These are phyloP conservation scores for Pseudomonodictys pantanalensis DNA, from an alignment of 495 filamentous ascomycete genomes.

Conservation along the genomic window DNA sequence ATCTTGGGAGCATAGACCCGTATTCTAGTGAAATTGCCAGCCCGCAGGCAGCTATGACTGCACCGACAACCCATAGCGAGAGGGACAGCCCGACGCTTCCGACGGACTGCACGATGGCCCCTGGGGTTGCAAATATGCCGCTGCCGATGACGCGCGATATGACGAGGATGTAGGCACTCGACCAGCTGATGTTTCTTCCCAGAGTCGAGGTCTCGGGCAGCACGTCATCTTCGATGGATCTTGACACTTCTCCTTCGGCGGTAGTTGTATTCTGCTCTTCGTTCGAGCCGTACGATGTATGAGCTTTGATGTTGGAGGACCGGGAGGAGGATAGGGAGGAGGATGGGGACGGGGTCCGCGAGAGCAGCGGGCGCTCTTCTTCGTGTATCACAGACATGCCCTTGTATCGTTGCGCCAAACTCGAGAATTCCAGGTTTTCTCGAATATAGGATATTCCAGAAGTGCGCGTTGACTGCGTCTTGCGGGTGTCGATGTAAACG, in stretches of 20 bases:
- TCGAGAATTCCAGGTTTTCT: no score
- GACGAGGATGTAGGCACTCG: constrained; percentile 69
- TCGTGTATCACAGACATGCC: not conserved
- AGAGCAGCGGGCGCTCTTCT: constrained; percentile 18
- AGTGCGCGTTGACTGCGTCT: not conserved
- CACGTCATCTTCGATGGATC: constrained; percentile 55
- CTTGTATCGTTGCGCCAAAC: not conserved
- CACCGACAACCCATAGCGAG: constrained; percentile 62
- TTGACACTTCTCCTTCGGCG: constrained; percentile 13
- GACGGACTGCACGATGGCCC: constrained; percentile 61
- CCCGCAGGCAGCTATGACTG: constrained; percentile 58
- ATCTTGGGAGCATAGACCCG: constrained; percentile 69
- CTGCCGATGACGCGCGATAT: constrained; percentile 73
- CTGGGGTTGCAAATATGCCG: constrained; percentile 74
- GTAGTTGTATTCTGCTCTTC: constrained; percentile 15
- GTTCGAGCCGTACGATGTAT: constrained; percentile 10
- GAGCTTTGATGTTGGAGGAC: not conserved
- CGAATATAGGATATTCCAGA: not conserved
- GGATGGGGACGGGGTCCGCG: not conserved
- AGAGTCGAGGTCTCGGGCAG: constrained; percentile 60
- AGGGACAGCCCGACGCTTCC: constrained; percentile 67
- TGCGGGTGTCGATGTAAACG: not conserved
- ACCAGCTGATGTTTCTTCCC: constrained; percentile 65
- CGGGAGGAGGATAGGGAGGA: not conserved
- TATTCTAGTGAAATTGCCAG: constrained; percentile 63